Evolutionary conservation across 495 filamentous ascomycete species (phyloP), one percentile per base, ranked within the genome.

Genomic region (Sordaria brevicollis): DNA sequence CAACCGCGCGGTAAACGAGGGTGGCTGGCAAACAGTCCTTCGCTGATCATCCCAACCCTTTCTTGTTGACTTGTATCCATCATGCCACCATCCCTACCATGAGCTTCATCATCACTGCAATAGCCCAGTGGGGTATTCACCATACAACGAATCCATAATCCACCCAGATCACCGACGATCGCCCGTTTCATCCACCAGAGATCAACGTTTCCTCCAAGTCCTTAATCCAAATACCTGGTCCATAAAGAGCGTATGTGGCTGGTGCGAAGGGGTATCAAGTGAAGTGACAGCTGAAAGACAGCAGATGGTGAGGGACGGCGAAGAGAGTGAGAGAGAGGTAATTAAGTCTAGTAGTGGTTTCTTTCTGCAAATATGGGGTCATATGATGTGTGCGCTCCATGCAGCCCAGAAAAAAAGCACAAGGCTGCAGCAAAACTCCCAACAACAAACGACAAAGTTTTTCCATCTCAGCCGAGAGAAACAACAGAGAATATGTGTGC

Each of bases 341-440:
- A 68, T 68, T 68, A 68, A 36, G 33, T 67, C 66, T 67, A 67
- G 66, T 67, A 67, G 66, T 67, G 66, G 49, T 62, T 62, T 62
- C 49, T 62, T 62, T 62, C 49, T 62, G 49, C 49, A 62, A 62
- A 62, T 62, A 17, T 29, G 49, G 49, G 49, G 49, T 62, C 49
- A 67, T 67, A n/a, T 66, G 67, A 68, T 68, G 49, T 54, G 67
- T 54, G 67, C 38, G 37, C 37, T 35, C 43, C 37, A 68, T 38
- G 37, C 43, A 68, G 34, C 36, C 38, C 9, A 54, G 29, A 19
- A 39, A 15, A 67, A 35, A 68, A 35, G 33, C 13, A 62, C 49
- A 62, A n/a, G 49, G 49, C 49, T 31, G 49, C 49, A 62, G 49
- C 49, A 62, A 62, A 62, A 31, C 49, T 62, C 5, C 2, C 13